Base-by-base conservation (phyloP, 2,329 filamentous ascomycete genomes). In the Drechslerella dactyloides region DNA sequence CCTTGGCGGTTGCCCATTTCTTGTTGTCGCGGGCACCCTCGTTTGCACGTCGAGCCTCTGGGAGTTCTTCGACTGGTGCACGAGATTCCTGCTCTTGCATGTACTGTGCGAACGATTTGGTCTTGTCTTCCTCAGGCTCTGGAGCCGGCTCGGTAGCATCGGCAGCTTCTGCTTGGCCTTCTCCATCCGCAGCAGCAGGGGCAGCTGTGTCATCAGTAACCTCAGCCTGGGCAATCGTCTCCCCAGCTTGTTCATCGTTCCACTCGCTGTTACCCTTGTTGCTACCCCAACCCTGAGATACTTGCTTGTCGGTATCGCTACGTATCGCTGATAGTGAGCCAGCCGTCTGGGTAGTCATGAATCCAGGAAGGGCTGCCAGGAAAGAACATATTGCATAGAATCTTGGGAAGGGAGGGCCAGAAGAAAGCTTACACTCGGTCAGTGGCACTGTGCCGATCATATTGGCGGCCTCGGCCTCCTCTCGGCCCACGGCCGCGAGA, bases 1-100 rank as follows among this genome's bases (percentile, higher is more conserved):
- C 79, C 84, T 93, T 96, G 80, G 91, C 92, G 78, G 85, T 84
- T 78, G 90, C 90, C 90, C 93, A 96, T 86, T 97, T 94, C 87
- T 94, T 93, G 85, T 92, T 88, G 78, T 83, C 80, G 84, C 91
- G 91, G 84, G 84, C 86, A 79, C 93, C 93, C 84, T 97, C 93
- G 85, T 97, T 97, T 81, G 93, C 84, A 84, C 92, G 88, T 83
- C 94, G 93, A 79, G 91, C 85, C 78, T 90, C 86, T 78, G 88
- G 85, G 77, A 83, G 81, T 77, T 85, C 86, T 42, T 60, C 56
- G 27, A 73, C 62, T 15, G 74, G 75, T 75, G 84, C 81, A 77
- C 84, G 85, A 70, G 93, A 86, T 75, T 86, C 85, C 79, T 84
- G 84, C 80, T 90, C 87, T 79, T 88, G 90, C 60, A 96, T 86